Conservation (phyloP, 371 early-diverging fungal genomes). For the Enteropsectra breve region DNA sequence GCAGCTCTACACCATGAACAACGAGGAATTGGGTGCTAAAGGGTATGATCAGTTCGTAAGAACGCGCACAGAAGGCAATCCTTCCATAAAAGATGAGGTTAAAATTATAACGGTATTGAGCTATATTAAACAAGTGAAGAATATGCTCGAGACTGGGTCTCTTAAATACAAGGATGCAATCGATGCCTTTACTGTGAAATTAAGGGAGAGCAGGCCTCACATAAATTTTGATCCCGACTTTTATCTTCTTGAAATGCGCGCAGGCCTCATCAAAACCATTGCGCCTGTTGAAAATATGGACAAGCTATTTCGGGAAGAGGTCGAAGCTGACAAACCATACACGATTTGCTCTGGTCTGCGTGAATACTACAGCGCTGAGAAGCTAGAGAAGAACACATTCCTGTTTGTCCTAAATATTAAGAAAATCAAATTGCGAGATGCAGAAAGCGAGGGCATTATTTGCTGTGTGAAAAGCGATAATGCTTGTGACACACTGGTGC, state of each 20-base stretch:
- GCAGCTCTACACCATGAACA: not conserved
- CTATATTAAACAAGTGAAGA: conserved; percentile 2
- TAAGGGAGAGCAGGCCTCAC: not conserved
- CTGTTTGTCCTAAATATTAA: conserved; percentile 60
- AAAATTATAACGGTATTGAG: not conserved
- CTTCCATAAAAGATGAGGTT: not conserved
- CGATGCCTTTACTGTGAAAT: not conserved
- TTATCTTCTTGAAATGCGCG: conserved; percentile 55
- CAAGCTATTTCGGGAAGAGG: conserved; percentile 56
- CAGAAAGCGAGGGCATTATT: conserved; percentile 59
- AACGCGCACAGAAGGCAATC: not conserved
- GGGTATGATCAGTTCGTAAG: conserved; percentile 19
- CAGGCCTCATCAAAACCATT: conserved; percentile 52
- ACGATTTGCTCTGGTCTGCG: conserved; percentile 58
- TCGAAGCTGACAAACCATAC: conserved; percentile 40
- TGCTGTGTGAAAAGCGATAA: conserved; percentile 52
- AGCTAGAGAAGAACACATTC: conserved; percentile 46
- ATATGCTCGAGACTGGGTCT: conserved; percentile 10
- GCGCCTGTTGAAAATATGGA: conserved; percentile 56
- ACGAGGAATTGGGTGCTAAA: not conserved
- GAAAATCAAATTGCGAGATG: conserved; percentile 49
- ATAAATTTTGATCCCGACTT: conserved; percentile 41
- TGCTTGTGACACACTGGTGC: no score
- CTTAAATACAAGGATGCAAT: conserved; percentile 25
- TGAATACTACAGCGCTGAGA: conserved; percentile 43